Evolutionary conservation across 306 rosid genomes (phyloP), one percentile per base, ranked within the genome.

Genomic region (Chamaecrista fasciculata): DNA sequence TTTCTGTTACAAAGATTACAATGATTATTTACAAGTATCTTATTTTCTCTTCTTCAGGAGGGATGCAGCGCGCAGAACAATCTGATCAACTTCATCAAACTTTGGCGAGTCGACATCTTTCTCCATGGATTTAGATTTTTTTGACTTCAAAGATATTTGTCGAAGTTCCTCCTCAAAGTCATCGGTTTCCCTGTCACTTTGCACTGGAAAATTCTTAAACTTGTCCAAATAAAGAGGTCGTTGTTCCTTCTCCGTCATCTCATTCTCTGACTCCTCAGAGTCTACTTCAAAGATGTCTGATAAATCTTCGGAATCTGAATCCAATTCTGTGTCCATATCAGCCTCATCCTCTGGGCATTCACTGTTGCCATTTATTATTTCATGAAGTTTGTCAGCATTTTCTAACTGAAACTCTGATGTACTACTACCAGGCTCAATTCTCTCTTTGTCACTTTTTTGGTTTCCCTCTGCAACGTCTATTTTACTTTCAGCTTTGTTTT

Each of bases 211-310:
- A 19, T 85, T 88, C 76, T 85, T 84, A 26, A 94, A 94, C 71
- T 80, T 81, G 15, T 86, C 86, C 92, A 94, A 61, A 76, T 82
- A 94, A 71, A 94, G 96, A 70, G 91, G 92, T 62, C 74, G 76
- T 62, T 76, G 76, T 53, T 84, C 78, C 47, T 49, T 82, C 57
- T 82, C n/a, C n/a, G n/a, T 82, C 70, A 53, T 76, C 42, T 65
- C 77, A 18, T 67, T 37, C 57, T 91, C 88, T 23, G 71, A 36
- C 34, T 90, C 97, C 34, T 90, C 97, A 4, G 87, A 80, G 37
- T 94, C 96, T 8, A 91, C 86, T 74, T 83, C 87, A 63, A 90
- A 94, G 24, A 94, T 74, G 72, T 91, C 97, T 2, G 95, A 86
- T 37, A 90, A 78, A 49, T 76, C 83, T 75, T 88, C 97, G 3